phyloP scores from a whole-genome alignment of 2,329 filamentous ascomycete genomes.

The Bertia moriformis region DNA sequence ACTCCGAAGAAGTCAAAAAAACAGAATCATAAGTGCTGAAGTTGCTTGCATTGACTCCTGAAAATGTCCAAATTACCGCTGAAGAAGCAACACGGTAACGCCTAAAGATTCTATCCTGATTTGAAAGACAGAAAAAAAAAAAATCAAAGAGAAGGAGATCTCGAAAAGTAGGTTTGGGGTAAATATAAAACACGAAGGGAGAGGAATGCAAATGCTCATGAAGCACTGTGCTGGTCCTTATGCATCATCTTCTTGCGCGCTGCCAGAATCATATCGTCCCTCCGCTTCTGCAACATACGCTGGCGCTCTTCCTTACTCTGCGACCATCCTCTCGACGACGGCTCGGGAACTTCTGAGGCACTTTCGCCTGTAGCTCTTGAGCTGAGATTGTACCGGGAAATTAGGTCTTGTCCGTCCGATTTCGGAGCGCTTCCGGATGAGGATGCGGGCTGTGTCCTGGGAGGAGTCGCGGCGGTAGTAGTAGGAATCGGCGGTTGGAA shows the following conservation, averaged over 20 bases:
- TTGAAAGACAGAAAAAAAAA: background rate
- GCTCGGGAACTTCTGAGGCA: background rate
- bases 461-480: background rate
- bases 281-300: background rate
- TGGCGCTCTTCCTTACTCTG: conserved; percentile 1
- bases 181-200: background rate
- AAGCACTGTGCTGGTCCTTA: background rate
- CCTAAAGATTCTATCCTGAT: background rate
- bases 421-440: background rate
- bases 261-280: conserved; percentile 1
- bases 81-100: no score
- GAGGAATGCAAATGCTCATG: no score
- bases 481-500: background rate
- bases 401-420: background rate
- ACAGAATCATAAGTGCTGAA: no score
- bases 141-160: background rate
- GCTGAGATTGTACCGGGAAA: background rate
- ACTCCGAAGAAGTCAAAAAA: no score
- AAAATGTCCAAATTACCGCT: no score
- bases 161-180: no score
- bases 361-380: background rate
- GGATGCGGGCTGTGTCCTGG: background rate
- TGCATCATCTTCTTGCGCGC: conserved; percentile 1
- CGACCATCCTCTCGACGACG: background rate
- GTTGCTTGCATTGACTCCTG: background rate